phyloP scores from a whole-genome alignment of 129 eudicot species.

The Tagetes erecta region DNA sequence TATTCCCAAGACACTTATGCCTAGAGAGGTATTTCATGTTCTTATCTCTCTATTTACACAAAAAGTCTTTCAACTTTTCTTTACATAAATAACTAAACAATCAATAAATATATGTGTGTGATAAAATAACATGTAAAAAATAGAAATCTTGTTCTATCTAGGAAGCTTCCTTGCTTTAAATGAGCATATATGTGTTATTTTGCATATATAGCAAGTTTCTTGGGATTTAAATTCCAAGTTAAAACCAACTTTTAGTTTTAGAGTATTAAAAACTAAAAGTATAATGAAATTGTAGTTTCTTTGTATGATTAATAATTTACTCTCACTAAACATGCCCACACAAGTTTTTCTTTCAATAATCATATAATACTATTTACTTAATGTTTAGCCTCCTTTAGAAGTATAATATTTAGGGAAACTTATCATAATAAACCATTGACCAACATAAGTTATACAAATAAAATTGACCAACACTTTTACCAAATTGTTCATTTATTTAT shows the following conservation, averaged over 20 bases:
- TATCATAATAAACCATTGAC: too few relatives aligned
- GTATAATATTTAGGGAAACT: too few relatives aligned
- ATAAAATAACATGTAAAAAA: not conserved
- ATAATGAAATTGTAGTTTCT: not conserved
- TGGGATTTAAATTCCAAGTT: not conserved
- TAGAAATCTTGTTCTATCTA: not conserved
- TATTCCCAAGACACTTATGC: conserved; percentile 99
- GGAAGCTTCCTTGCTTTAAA: conserved; percentile 4
- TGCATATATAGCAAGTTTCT: conserved; percentile 14
- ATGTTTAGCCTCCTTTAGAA: not conserved
- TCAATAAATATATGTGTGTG: not conserved
- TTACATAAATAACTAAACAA: conserved; percentile 24
- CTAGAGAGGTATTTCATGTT: conserved; percentile 90
- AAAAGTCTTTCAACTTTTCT: conserved; percentile 54
- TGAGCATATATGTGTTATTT: not conserved
- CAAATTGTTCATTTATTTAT: too few relatives aligned
- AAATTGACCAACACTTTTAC: too few relatives aligned
- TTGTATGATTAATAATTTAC: not conserved
- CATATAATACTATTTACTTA: not conserved
- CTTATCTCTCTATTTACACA: conserved; percentile 32
- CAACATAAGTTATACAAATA: too few relatives aligned
- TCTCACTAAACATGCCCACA: not conserved
- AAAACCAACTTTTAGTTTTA: not conserved
- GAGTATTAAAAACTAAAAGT: not conserved
- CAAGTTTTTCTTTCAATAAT: not conserved